Conservation (phyloP, 129 eudicot species). For the Flaveria ramosissima region DNA sequence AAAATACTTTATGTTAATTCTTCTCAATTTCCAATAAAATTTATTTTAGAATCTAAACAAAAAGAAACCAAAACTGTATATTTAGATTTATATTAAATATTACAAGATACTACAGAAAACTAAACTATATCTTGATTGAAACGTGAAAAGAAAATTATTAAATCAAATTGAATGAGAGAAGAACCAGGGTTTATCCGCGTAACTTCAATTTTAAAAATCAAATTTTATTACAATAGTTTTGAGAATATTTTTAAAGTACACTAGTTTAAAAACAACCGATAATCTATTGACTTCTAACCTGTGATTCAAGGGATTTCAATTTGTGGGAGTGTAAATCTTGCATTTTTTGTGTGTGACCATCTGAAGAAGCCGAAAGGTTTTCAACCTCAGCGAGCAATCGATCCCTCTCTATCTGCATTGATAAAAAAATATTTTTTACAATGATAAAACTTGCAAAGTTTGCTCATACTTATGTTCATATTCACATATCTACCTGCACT, state of each 20-base stretch:
- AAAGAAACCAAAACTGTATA: background rate
- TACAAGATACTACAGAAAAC: too few species aligned
- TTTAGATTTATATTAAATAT: too few species aligned
- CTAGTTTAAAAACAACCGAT: too few species aligned
- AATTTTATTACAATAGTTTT: too few species aligned
- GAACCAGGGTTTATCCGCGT: too few species aligned
- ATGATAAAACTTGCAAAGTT: constrained; percentile 5
- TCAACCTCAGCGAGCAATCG: constrained; percentile 86
- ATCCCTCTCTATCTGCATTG: constrained; percentile 87
- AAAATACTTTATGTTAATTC: too few species aligned
- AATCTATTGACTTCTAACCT: constrained; percentile 43
- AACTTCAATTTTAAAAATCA: too few species aligned
- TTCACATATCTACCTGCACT: constrained; percentile 67
- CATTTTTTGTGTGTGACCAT: constrained; percentile 81
- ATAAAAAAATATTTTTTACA: background rate
- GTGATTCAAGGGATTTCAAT: constrained; percentile 86
- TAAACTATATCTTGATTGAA: too few species aligned
- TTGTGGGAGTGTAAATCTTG: constrained; percentile 87
- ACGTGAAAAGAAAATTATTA: too few species aligned
- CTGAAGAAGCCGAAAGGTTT: constrained; percentile 77
- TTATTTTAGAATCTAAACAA: background rate
- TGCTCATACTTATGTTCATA: background rate
- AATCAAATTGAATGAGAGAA: too few species aligned
- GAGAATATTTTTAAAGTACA: too few species aligned
- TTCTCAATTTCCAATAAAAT: too few species aligned